Evolutionary conservation across 78 protist species (phyloP), one percentile per base, ranked within the genome.

Genomic region (Dictyostelium capitatum): DNA sequence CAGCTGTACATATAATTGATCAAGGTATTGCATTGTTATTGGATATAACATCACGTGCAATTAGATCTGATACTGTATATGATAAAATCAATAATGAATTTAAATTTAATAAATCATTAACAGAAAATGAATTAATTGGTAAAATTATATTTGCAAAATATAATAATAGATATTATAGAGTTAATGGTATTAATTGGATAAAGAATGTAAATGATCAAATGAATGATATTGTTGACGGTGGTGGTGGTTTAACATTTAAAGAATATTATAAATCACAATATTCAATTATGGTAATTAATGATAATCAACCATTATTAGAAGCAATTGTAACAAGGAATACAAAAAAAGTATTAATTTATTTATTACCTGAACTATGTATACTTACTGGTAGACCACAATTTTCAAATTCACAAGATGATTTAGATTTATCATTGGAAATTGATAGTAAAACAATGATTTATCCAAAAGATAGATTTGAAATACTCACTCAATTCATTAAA

Each of bases 101-200:
- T 6, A 14, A 54, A 12, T 8, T 70, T 12, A 65, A 53, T 41
- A n/a, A n/a, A n/a, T n/a, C n/a, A n/a, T n/a, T n/a, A n/a, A n/a
- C 43, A 28, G 80, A 79, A 41, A 43, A 62, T 43, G 54, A 41
- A 8, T 20, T 89, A 12, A 28, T 6, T 56, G 80, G 87, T 15
- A 79, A 11, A 41, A 50, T 89, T 6, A 43, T 89, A 23, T 51
- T 79, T 12, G 67, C 94, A 17, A 69, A 48, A 6, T 79, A 62
- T n/a, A 89, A 79, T 51, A 89, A 89, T 69, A 89, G 62, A 70
- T 69, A 83, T 20, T 89, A 89, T 28, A 65, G 87, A 54, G 32
- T 89, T 0, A 30, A 57, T 41, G 62, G 67, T 46, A 79, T 89
- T 32, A 65, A 20, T 15, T 89, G 84, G 87, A 19, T 65, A 19